phyloP scores from a whole-genome alignment of 352 stramenopile species.

The Halophytophthora batemanensis region DNA sequence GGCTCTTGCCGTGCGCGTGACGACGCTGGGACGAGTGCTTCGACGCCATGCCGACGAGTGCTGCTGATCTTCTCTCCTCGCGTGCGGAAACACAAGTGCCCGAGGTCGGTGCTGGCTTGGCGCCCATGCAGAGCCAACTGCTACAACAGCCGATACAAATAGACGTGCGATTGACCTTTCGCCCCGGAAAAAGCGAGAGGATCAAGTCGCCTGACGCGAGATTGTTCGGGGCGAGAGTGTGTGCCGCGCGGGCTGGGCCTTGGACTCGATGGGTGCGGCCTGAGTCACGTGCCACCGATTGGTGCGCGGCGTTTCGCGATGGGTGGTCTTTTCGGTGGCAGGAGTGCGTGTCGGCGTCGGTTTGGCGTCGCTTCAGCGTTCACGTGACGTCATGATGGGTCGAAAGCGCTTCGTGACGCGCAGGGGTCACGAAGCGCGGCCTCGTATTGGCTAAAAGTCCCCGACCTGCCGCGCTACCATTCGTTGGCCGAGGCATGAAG shows the following conservation, averaged over 20 bases:
- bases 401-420: slow-evolving; percentile 6
- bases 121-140: too few relatives aligned
- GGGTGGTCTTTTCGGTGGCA: slow-evolving; percentile 9
- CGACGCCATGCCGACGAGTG: too few relatives aligned
- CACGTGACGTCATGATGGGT: slow-evolving; percentile 12
- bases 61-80: too few relatives aligned
- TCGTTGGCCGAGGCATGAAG: too few relatives aligned
- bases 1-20: neutral
- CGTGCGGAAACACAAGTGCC: too few relatives aligned
- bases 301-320: slow-evolving; percentile 5
- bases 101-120: too few relatives aligned
- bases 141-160: neutral
- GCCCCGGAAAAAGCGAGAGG: neutral
- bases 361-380: neutral
- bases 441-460: neutral
- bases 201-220: neutral
- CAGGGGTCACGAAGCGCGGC: neutral
- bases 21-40: neutral
- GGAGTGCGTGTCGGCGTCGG: slow-evolving; percentile 1
- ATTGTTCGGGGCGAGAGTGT: neutral
- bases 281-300: slow-evolving; percentile 9
- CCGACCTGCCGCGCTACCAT: neutral
- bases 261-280: neutral
- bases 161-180: neutral
- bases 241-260: neutral